Evolutionary conservation across 2,329 filamentous ascomycete genomes (phyloP).

Genomic region (Intubia oerlemansii): DNA sequence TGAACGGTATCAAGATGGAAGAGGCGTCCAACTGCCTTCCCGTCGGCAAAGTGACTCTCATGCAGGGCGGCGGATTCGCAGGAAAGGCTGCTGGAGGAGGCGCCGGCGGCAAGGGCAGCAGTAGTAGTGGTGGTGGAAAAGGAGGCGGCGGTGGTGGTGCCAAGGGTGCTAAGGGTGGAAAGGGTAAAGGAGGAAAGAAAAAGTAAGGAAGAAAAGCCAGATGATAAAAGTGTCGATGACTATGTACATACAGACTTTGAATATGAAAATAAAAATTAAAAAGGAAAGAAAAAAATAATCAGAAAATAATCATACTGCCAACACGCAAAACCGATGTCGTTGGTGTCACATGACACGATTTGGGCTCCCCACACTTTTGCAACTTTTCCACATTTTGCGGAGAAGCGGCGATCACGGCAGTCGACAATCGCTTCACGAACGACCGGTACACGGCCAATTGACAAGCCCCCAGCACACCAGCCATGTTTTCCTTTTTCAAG

Average conservation of each 20-base stretch:
- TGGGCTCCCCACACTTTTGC: neutral
- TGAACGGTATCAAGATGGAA: slow-evolving; percentile 60
- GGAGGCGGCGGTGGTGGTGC: slow-evolving; percentile 1
- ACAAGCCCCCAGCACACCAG: no score
- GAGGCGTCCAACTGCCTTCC: slow-evolving; percentile 67
- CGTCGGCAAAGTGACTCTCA: slow-evolving; percentile 59
- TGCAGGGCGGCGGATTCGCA: slow-evolving; percentile 38
- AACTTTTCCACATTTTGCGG: neutral
- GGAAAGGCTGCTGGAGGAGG: slow-evolving; percentile 21
- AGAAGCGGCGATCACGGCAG: neutral
- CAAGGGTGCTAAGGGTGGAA: neutral
- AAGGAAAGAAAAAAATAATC: neutral
- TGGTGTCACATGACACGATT: neutral
- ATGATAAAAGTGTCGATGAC: neutral
- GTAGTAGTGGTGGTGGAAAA: slow-evolving; percentile 1
- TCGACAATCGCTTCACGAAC: no score
- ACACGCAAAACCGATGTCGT: neutral
- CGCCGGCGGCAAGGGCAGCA: slow-evolving; percentile 4
- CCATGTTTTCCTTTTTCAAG: slow-evolving; percentile 2
- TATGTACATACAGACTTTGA: slow-evolving; percentile 1
- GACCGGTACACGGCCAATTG: no score
- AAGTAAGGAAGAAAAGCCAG: neutral
- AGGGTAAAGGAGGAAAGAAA: slow-evolving; percentile 1
- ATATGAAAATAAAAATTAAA: neutral
- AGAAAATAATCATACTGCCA: slow-evolving; percentile 1